These are phyloP conservation scores for Alliaria petiolata DNA, from an alignment of 345 rosid species.

Conservation along the genomic window DNA sequence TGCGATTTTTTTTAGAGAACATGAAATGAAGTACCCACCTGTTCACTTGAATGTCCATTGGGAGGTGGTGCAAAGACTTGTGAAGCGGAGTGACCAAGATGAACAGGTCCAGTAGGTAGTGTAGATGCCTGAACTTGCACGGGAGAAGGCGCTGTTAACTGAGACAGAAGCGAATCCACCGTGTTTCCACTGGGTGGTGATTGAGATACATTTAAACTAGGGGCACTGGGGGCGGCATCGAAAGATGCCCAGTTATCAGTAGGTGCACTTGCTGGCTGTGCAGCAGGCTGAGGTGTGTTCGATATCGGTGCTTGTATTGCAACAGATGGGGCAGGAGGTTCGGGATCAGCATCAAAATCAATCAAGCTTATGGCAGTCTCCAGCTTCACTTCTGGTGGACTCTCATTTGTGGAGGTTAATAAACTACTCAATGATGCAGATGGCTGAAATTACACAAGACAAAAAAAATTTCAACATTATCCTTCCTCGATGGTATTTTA, in stretches of 20 bases:
- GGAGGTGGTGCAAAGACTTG: slow-evolving; percentile 44
- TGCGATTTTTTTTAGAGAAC: no score
- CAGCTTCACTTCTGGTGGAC: slow-evolving; percentile 60
- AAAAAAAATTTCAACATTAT: background rate
- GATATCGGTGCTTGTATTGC: slow-evolving; percentile 45
- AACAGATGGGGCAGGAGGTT: slow-evolving; percentile 43
- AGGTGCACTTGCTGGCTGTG: slow-evolving; percentile 15
- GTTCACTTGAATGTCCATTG: slow-evolving; percentile 49
- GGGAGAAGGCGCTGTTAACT: slow-evolving; percentile 54
- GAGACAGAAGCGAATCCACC: slow-evolving; percentile 77
- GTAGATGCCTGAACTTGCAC: slow-evolving; percentile 46
- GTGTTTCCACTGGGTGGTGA: slow-evolving; percentile 50
- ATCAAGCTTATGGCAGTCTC: slow-evolving; percentile 70
- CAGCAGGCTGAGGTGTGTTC: slow-evolving; percentile 36
- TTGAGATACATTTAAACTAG: slow-evolving; percentile 43
- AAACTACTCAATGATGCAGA: slow-evolving; percentile 62
- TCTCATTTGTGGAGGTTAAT: slow-evolving; percentile 58
- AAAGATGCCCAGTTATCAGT: slow-evolving; percentile 42
- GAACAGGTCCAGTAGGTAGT: slow-evolving; percentile 32
- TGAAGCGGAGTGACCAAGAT: slow-evolving; percentile 37
- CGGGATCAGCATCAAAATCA: slow-evolving; percentile 88
- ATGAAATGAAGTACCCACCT: slow-evolving; percentile 40
- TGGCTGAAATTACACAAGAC: slow-evolving; percentile 49
- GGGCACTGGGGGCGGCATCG: slow-evolving; percentile 13
- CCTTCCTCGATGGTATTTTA: background rate